Conservation (phyloP, 257 asterid species). For the Rubia yunnanensis region DNA sequence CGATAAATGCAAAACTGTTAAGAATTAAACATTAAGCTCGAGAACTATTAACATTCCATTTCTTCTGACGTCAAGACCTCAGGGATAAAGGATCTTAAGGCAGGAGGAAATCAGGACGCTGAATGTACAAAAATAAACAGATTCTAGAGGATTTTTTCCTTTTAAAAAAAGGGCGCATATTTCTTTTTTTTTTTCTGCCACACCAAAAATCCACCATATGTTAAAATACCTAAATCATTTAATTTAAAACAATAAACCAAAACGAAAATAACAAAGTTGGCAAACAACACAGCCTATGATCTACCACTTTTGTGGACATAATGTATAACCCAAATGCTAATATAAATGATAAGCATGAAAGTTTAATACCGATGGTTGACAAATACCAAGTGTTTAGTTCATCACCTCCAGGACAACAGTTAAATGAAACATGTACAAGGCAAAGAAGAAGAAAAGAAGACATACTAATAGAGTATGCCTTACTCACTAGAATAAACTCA, state of each 20-base stretch:
- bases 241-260: no score
- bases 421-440: neutral
- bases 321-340: neutral
- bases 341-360: neutral
- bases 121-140: neutral
- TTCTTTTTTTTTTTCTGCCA: neutral
- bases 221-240: neutral
- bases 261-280: neutral
- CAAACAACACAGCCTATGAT: neutral
- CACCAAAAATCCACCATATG: neutral
- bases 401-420: neutral
- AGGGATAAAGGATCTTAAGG: neutral
- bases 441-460: neutral
- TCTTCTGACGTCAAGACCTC: neutral
- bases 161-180: neutral
- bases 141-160: neutral
- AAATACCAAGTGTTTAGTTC: neutral
- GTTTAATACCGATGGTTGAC: neutral
- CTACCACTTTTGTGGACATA: neutral
- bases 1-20: no score
- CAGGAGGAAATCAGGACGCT: neutral
- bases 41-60: neutral
- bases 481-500: constrained; percentile 29
- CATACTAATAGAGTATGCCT: neutral
- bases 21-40: neutral